These are phyloP conservation scores for Luffa aegyptiaca DNA, from an alignment of 306 rosid species.

Conservation along the genomic window DNA sequence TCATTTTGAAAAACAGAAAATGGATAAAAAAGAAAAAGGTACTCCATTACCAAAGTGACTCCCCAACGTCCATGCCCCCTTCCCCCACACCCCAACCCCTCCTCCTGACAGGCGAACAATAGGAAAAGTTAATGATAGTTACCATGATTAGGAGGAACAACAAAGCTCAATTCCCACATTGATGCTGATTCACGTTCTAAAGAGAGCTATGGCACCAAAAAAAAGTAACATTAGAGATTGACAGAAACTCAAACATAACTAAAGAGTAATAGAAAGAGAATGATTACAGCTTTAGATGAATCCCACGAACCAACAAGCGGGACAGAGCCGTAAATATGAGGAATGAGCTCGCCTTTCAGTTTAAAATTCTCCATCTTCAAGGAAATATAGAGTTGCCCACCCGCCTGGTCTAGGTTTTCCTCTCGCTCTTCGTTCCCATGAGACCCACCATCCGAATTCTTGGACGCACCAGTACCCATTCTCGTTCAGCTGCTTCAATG, in stretches of 20 bases:
- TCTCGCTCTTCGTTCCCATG: slow-evolving; percentile 34
- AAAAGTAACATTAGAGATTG: background rate
- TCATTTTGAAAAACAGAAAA: background rate
- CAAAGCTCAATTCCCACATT: slow-evolving; percentile 97
- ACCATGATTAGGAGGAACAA: slow-evolving; percentile 98
- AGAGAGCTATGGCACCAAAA: slow-evolving; percentile 35
- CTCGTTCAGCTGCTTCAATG: background rate
- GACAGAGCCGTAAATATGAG: slow-evolving; percentile 86
- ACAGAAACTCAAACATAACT: background rate
- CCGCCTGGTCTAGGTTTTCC: slow-evolving; percentile 50
- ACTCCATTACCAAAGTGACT: background rate
- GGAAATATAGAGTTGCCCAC: slow-evolving; percentile 82
- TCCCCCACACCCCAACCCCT: background rate
- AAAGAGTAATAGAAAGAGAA: background rate
- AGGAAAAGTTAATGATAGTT: slow-evolving; percentile 5
- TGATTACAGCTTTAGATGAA: slow-evolving; percentile 69
- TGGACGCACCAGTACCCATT: slow-evolving; percentile 84
- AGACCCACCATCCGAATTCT: slow-evolving; percentile 32
- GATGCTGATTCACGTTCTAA: slow-evolving; percentile 93
- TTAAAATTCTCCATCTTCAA: slow-evolving; percentile 81
- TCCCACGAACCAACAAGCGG: slow-evolving; percentile 94
- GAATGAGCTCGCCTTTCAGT: slow-evolving; percentile 73
- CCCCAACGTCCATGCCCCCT: background rate
- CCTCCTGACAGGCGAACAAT: background rate
- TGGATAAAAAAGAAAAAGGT: background rate